Percentiles rank a stretch among this genome's conserved stretches.
Conservation (phyloP, 2,329 filamentous ascomycete species). For the Verticillium klebahnii region DNA sequence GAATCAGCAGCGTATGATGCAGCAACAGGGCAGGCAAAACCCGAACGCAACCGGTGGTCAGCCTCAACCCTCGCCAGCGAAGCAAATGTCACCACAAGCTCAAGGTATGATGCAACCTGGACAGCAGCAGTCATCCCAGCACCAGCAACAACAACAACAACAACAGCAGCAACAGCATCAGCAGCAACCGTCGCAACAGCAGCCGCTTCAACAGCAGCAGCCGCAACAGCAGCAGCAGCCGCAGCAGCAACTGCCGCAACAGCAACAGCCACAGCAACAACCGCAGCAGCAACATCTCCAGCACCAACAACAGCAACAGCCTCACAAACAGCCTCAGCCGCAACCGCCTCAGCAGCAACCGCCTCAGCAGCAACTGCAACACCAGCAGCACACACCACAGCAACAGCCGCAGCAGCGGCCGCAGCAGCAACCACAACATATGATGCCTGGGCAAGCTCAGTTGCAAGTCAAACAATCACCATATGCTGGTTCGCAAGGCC, state of each 20-base stretch:
- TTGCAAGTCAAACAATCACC: conserved; percentile 43
- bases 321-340: conserved; percentile 29
- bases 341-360: conserved; percentile 24
- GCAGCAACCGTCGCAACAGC: conserved; percentile 8
- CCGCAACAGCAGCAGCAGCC: conserved; percentile 4
- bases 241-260: neutral
- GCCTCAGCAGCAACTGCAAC: neutral
- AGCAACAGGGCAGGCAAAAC: conserved; percentile 32
- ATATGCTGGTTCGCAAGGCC: conserved; percentile 38
- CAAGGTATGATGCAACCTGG: conserved; percentile 32
- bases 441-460: conserved; percentile 13
- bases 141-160: conserved; percentile 25
- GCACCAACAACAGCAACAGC: conserved; percentile 15
- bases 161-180: conserved; percentile 35
- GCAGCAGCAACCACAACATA: conserved; percentile 5
- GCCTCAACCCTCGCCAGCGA: conserved; percentile 34
- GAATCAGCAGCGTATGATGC: conserved; percentile 46
- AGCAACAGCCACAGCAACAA: conserved; percentile 19
- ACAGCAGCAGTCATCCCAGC: conserved; percentile 27
- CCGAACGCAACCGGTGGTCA: conserved; percentile 25
- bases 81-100: conserved; percentile 29
- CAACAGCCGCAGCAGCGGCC: neutral
- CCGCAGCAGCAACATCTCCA: conserved; percentile 3
- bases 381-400: conserved; percentile 6
- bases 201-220: conserved; percentile 23